Evolutionary conservation across 345 rosid genomes (phyloP).

Genomic region (Mercurialis annua): DNA sequence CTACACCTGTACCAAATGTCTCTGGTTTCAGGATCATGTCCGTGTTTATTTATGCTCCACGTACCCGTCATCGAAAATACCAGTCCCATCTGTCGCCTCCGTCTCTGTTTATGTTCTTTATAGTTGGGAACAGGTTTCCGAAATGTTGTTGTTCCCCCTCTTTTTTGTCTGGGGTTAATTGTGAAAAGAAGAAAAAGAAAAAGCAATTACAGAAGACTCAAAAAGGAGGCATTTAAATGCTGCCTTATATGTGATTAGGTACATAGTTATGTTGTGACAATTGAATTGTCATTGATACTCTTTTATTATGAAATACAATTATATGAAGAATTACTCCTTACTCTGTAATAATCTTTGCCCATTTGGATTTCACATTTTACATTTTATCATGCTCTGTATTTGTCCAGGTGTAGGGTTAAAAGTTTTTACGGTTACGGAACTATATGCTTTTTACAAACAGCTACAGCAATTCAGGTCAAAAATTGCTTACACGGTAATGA

Average conservation of each 20-base stretch:
- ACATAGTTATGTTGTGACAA: constrained; percentile 41
- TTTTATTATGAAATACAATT: constrained; percentile 33
- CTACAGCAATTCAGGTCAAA: too few relatives aligned
- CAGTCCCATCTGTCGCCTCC: constrained; percentile 22
- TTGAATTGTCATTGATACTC: constrained; percentile 37
- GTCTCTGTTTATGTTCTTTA: constrained; percentile 20
- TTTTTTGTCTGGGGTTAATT: constrained; percentile 38
- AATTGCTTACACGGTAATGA: too few relatives aligned
- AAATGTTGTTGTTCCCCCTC: constrained; percentile 31
- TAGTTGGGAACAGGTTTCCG: constrained; percentile 37
- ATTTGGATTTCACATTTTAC: background rate
- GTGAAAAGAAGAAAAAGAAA: constrained; percentile 14
- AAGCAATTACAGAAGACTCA: too few relatives aligned
- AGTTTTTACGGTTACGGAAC: too few relatives aligned
- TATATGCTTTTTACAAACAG: too few relatives aligned
- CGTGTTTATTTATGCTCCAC: constrained; percentile 32
- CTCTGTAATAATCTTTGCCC: constrained; percentile 23
- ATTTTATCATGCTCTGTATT: too few relatives aligned
- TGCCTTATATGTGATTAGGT: constrained; percentile 37
- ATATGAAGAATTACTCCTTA: constrained; percentile 22
- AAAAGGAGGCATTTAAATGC: constrained; percentile 32
- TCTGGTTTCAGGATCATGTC: constrained; percentile 27
- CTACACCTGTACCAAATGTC: constrained; percentile 13
- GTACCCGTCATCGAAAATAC: constrained; percentile 20
- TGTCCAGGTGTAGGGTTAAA: too few relatives aligned